Base-by-base conservation (phyloP, 495 filamentous ascomycete species). In the Cudoniella acicularis region DNA sequence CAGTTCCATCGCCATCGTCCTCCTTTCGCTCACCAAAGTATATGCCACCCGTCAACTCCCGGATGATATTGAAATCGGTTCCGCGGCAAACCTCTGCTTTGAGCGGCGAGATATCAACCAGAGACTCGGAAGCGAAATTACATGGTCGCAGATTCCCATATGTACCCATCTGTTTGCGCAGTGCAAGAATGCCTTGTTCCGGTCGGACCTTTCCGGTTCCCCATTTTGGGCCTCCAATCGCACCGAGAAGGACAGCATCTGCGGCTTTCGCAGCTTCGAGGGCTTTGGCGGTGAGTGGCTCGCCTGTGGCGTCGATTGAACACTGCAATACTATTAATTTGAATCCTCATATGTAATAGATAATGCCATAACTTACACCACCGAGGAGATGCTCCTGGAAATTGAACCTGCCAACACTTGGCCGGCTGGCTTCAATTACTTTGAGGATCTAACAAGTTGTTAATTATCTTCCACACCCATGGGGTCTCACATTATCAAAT, bases 121-220 rank as follows among this genome's bases (percentile, higher is more conserved):
- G 89, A 26, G 85, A 83, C 54, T 93, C 89, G 23, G 92, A 90
- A 41, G 93, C 90, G 79, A 98, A 98, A 82, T 87, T 92, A 84
- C 94, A 98, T 3, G 94, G 94, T 2, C 94, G 91, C 49, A 98
- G 88, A 83, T 98, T 98, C 64, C 93, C 94, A 77, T 94, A 98
- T 64, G 94, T 90, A 69, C 81, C 79, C 80, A 98, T 88, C 72
- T 96, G 88, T 73, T 96, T 97, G 78, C 94, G 91, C 47, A 98
- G 89, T 63, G 80, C 83, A 54, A 98, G 88, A 70, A 98, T 83
- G 57, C 94, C 94, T 75, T 98, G 93, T 69, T 98, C 94, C 3
- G 94, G 94, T 49, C 94, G 89, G 58, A 98, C 88, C 52, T 82
- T 70, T 61, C 91, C 90, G 2, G 89, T 92, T 56, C 94, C 94